phyloP scores from a whole-genome alignment of 208 protist genomes.

The Novymonas esmeraldas region DNA sequence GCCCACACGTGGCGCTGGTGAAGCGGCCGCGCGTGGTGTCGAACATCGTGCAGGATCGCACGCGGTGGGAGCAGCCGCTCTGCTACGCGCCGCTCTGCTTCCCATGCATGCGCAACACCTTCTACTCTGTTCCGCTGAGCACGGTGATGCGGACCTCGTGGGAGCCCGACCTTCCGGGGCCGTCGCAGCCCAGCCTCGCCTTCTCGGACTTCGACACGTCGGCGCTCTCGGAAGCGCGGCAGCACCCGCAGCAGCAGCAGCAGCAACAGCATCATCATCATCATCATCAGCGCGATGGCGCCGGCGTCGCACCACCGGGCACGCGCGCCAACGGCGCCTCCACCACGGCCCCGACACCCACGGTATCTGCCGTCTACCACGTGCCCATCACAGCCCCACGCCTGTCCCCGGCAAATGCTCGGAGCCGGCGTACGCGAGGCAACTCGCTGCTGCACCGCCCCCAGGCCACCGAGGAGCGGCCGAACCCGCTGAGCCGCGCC shows the following conservation, averaged over 20 bases:
- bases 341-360: background rate
- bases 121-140: constrained; percentile 15
- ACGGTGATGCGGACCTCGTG: constrained; percentile 14
- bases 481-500: background rate
- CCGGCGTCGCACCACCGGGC: background rate
- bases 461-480: background rate
- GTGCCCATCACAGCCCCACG: constrained; percentile 2
- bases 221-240: background rate
- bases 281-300: background rate
- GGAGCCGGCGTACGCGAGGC: background rate
- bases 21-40: constrained; percentile 29
- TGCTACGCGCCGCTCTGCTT: constrained; percentile 21
- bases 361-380: constrained; percentile 16
- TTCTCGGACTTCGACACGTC: constrained; percentile 2
- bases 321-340: background rate
- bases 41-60: constrained; percentile 42
- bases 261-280: too few species aligned
- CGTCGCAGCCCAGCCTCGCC: constrained; percentile 3
- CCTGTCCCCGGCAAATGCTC: background rate
- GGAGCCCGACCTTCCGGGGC: constrained; percentile 10
- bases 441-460: background rate
- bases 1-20: constrained; percentile 27
- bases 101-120: constrained; percentile 20
- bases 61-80: constrained; percentile 36
- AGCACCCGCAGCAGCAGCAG: too few species aligned